Base-by-base conservation (phyloP, 2,329 filamentous ascomycete genomes). In the Dothiorella sarmentorum region DNA sequence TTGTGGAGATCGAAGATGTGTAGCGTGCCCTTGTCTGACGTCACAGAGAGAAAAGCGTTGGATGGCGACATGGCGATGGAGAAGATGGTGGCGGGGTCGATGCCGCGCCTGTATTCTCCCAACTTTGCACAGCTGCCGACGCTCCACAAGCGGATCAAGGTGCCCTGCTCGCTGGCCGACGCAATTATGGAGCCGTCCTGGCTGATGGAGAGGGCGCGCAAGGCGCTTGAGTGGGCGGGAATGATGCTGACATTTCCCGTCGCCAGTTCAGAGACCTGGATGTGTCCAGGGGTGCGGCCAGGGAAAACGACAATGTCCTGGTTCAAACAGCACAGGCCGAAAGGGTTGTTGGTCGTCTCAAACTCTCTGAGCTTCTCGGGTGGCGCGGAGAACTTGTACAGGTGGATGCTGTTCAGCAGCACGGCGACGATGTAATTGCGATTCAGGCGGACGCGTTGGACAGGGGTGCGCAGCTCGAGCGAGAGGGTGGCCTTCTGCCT, bases 1-100 rank as follows among this genome's bases (percentile, higher is more conserved):
- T 69, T 20, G 62, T 88, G 87, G 1, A 97, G 81, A 68, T 97
- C 91, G 69, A 97, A 99, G 35, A 99, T 83, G 73, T 99, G 94
- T 10, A 99, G 80, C 0, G 92, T 99, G 5, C 90, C 92, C 75
- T 97, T 99, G 78, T 99, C 94, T 1, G 92, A 97, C 1, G 93
- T 97, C 62, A 91, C 93, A 24, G 94, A 94, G 10, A 97, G 81
- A 69, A 91, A 82, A 42, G 82, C 84, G 53, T 88, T 89, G 0
- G 86, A 86, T 0, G 92, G 92, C 18, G 90, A 95, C 71, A 99
- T 94, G 10, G 88, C 87, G 10, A 99, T 80, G 2, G 90, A 93
- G 75, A 90, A 96, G 64, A 97, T 89, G 56, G 86, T 85, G 15
- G 94, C 92, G 33, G 86, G 88, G 68, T 99, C 94, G 47, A 96